phyloP scores from a whole-genome alignment of 805 yeast genomes.

The Saccharomycopsis schoenii region DNA sequence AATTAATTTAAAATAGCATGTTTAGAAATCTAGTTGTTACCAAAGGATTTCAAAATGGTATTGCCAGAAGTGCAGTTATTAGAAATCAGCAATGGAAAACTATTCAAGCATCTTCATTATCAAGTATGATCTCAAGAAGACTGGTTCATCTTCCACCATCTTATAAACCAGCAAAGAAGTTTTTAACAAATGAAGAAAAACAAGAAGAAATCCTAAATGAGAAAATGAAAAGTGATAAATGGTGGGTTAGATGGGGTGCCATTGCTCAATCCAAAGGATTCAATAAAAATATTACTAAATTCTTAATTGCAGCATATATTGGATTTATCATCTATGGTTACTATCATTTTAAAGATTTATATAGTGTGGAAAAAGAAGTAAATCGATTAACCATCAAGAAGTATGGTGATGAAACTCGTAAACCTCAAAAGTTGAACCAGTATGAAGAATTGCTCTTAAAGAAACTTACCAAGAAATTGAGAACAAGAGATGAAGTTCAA shows the following conservation, averaged over 20 bases:
- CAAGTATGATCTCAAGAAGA: not conserved
- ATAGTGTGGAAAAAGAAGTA: conserved; percentile 53
- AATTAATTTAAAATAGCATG: not conserved
- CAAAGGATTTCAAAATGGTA: not conserved
- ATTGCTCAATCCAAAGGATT: conserved; percentile 44
- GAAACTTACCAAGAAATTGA: conserved; percentile 46
- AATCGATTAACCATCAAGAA: conserved; percentile 31
- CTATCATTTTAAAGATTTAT: conserved; percentile 57
- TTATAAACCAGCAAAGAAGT: not conserved
- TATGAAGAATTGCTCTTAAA: conserved; percentile 56
- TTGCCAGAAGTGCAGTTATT: not conserved
- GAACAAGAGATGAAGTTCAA: conserved; percentile 56
- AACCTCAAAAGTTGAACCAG: conserved; percentile 38
- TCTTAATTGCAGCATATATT: conserved; percentile 50
- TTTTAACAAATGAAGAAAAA: conserved; percentile 5
- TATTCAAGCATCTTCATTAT: not conserved
- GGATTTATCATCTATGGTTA: conserved; percentile 49
- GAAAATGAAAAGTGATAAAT: conserved; percentile 23
- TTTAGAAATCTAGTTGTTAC: not conserved
- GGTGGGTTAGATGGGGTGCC: conserved; percentile 44
- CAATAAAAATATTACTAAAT: conserved; percentile 52
- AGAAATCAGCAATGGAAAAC: not conserved
- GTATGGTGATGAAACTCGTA: conserved; percentile 14
- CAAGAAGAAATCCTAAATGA: conserved; percentile 7
- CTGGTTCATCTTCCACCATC: not conserved